Base-by-base conservation (phyloP, 2,329 filamentous ascomycete species). In the Ophiostoma piceae region DNA sequence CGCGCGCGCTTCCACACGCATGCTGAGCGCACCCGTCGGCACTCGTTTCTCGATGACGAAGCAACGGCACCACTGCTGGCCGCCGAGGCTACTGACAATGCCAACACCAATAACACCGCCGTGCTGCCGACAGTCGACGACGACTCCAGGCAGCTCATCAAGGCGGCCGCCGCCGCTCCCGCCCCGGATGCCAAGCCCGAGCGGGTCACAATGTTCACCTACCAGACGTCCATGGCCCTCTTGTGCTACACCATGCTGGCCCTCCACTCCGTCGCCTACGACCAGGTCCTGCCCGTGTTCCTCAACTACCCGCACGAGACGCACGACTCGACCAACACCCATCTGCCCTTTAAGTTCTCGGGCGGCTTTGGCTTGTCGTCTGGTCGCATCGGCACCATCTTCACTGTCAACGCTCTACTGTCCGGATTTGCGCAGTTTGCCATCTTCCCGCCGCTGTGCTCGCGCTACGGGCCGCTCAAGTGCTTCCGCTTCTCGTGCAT, bases 221-320 rank as follows among this genome's bases (percentile, higher is more conserved):
- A 70, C 67, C 72, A 75, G 74, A 80, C 75, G 62, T 75, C 72
- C 60, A 75, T 74, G 74, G 76, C 72, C 73, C 83, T 98, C 1
- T 72, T 92, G 1, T 85, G 89, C 0, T 97, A 98, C 79, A 90
- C 90, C 1, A 83, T 95, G 67, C 83, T 98, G 22, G 91, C 92
- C 0, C 84, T 96, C 67, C 93, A 97, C 78, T 89, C 88, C 0
- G 88, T 96, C 54, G 89, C 92, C 0, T 97, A 89, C 76, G 94
- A 98, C 78, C 93, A 96, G 76, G 84, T 94, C 2, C 85, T 98
- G 1, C 91, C 93, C 2, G 92, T 97, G 0, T 96, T 96, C 78
- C 85, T 97, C 75, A 91, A 96, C 79, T 90, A 92, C 73, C 90
- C 90, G 0, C 79, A 79, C 0, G 83, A 88, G 74, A 76, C 83